Base-by-base conservation (phyloP, 768 basidiomycete species). In the Amanita brunnescens region DNA sequence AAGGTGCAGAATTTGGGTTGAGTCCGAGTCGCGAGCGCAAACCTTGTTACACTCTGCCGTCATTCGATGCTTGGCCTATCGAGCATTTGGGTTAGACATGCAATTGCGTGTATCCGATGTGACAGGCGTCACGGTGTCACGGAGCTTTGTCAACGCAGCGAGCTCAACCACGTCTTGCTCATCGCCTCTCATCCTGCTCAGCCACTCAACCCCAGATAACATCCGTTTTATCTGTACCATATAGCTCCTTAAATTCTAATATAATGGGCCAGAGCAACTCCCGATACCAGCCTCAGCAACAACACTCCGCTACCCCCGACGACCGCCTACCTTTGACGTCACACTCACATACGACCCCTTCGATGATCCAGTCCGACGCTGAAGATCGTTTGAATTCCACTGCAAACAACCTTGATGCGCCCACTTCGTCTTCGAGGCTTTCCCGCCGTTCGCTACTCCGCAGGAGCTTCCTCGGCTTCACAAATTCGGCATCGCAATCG, bases 381-480 rank as follows among this genome's bases (percentile, higher is more conserved):
- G 47, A 49, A 43, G 48, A 47, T 40, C 12, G 29, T 20, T 35
- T 21, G 34, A 39, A 42, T 35, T 12, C 10, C 20, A 10, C 21
- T 24, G n/a, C 18, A 6, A 24, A 44, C 30, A n/a, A 47, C 38
- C 16, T 35, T 21, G 43, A 44, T 38, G 13, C 56, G 21, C 6
- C 52, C 18, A n/a, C 47, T 30, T 30, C n/a, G n/a, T n/a, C 53
- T 24, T 32, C 54, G 54, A 49, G 46, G 58, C 56, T 40, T 52
- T 59, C 52, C 44, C 53, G 47, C 18, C 55, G 60, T 8, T 49
- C 62, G 24, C 55, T 65, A 5, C 59, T 72, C 3, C 66, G 71
- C 3, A 69, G 57, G 41, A 70, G 67, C 47, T 59, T 75, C 39
- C 54, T 61, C 52, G 70, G 53, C 55, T 59, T 57, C 34, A 66